These are phyloP conservation scores for Aspergillus sp. DNA, from an alignment of 2,329 filamentous ascomycete species.

Conservation along the genomic window DNA sequence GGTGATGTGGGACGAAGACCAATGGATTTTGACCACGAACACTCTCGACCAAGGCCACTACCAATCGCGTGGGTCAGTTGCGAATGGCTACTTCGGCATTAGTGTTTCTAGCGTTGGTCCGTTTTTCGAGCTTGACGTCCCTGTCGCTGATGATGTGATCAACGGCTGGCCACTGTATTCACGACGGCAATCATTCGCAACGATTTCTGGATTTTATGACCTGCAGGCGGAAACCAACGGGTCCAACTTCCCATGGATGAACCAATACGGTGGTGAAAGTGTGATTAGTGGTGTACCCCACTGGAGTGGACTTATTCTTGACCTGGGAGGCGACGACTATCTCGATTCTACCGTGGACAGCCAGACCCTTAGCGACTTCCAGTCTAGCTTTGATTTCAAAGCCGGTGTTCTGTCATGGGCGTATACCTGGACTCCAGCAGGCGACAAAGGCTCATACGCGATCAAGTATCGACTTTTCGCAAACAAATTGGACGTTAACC, in stretches of 20 bases:
- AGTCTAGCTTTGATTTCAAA: slow-evolving; percentile 62
- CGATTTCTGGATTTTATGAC: slow-evolving; percentile 67
- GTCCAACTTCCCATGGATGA: slow-evolving; percentile 67
- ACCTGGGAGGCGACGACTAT: slow-evolving; percentile 53
- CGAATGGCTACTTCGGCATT: slow-evolving; percentile 66
- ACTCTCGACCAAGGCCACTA: slow-evolving; percentile 58
- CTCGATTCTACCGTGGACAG: slow-evolving; percentile 63
- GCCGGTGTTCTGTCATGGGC: slow-evolving; percentile 64
- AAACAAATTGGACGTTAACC: slow-evolving; percentile 63
- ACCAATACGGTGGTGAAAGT: slow-evolving; percentile 68
- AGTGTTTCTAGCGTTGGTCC: slow-evolving; percentile 63
- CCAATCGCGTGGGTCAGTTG: slow-evolving; percentile 60
- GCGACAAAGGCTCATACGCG: slow-evolving; percentile 50
- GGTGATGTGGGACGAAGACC: slow-evolving; percentile 60
- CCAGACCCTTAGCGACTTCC: slow-evolving; percentile 60
- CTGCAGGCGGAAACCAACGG: slow-evolving; percentile 58
- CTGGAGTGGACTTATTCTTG: slow-evolving; percentile 61
- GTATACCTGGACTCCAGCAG: slow-evolving; percentile 64
- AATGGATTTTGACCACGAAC: slow-evolving; percentile 57
- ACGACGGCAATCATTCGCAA: slow-evolving; percentile 64
- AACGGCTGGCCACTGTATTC: slow-evolving; percentile 69
- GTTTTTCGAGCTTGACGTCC: slow-evolving; percentile 60
- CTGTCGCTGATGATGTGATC: slow-evolving; percentile 53
- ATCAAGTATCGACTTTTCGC: slow-evolving; percentile 67
- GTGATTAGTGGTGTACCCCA: slow-evolving; percentile 72